Conservation (phyloP, 73 alveolate genomes). For the Symbiodinium pilosum region DNA sequence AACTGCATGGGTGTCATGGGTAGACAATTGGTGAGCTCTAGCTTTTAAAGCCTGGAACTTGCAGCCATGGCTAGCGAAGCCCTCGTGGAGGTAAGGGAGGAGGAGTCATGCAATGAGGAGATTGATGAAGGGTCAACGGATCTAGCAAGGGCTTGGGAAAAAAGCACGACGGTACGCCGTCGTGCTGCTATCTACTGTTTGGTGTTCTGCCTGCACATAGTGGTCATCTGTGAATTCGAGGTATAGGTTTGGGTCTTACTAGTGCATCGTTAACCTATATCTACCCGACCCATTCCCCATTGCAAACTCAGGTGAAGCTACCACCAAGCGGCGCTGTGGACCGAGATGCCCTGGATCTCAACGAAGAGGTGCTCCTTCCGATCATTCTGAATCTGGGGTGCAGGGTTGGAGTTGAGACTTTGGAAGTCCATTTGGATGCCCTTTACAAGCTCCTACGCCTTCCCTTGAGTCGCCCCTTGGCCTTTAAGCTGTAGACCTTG, state of each 20-base stretch:
- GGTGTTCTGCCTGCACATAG: neutral
- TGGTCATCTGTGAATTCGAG: too few relatives aligned
- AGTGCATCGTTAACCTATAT: too few relatives aligned
- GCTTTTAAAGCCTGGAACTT: too few relatives aligned
- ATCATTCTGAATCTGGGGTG: neutral
- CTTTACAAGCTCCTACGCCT: neutral
- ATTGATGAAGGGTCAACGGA: neutral
- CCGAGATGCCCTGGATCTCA: neutral
- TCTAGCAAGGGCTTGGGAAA: neutral
- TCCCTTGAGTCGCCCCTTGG: neutral
- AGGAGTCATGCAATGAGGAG: too few relatives aligned
- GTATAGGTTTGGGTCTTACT: accelerated
- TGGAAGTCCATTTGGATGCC: neutral
- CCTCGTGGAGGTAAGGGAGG: too few relatives aligned
- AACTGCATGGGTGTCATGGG: too few relatives aligned
- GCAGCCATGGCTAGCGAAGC: too few relatives aligned
- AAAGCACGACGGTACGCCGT: neutral
- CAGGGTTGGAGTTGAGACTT: neutral
- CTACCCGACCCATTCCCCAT: too few relatives aligned
- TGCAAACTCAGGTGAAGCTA: neutral
- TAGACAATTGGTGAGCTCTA: too few relatives aligned
- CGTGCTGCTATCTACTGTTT: neutral
- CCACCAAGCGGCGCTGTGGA: neutral
- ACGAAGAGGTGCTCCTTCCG: neutral
- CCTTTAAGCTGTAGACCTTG: neutral